These are phyloP conservation scores for Penicillium janthinellum DNA, from an alignment of 2,329 filamentous ascomycete genomes.

Conservation along the genomic window DNA sequence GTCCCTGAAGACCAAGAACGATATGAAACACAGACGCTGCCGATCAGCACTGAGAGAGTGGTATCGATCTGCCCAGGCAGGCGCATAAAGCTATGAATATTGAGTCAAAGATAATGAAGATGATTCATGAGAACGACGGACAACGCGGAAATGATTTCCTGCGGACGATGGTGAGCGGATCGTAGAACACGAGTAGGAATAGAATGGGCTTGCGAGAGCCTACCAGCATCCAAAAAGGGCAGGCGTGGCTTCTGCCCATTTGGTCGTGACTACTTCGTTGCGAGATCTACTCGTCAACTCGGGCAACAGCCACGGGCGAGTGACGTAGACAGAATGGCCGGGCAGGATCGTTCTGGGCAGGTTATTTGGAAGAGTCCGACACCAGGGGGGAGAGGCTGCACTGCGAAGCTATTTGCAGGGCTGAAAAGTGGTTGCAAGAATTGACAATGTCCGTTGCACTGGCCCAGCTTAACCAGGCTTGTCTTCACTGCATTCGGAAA, in stretches of 20 bases:
- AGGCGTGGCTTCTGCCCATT: conserved; percentile 1
- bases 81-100: not conserved
- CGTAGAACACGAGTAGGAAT: not conserved
- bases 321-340: not conserved
- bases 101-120: not conserved
- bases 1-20: conserved; percentile 11
- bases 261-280: not conserved
- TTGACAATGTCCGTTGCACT: not conserved
- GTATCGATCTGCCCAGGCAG: not conserved
- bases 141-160: not conserved
- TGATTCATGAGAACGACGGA: not conserved
- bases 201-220: not conserved
- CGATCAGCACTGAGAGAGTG: not conserved
- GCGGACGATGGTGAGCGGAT: not conserved
- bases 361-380: not conserved
- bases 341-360: not conserved
- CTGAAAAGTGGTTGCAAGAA: not conserved
- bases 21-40: conserved; percentile 1
- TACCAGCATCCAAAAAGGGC: conserved; percentile 1
- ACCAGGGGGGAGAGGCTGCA: not conserved
- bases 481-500: conserved; percentile 6
- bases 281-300: not conserved
- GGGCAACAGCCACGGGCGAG: not conserved
- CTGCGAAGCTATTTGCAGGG: not conserved
- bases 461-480: conserved; percentile 3